Percentiles rank a stretch among this genome's conserved stretches.
phyloP scores from a whole-genome alignment of 345 rosid genomes.

The Eucalyptus victrix region DNA sequence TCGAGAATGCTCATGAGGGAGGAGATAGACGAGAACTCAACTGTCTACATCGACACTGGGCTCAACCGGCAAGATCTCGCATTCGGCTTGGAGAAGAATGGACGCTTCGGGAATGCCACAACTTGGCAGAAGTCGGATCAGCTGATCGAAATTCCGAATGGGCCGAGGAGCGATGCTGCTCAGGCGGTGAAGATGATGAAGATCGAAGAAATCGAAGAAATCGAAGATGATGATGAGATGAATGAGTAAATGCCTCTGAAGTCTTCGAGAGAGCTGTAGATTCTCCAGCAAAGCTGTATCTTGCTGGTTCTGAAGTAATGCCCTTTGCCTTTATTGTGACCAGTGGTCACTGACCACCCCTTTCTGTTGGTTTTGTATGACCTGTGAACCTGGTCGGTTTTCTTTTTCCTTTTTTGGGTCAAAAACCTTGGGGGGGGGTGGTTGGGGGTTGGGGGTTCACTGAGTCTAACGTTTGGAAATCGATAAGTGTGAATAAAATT shows the following conservation, averaged over 20 bases:
- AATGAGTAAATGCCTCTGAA: too few relatives aligned
- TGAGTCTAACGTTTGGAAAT: too few relatives aligned
- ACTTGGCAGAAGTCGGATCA: constrained; percentile 66
- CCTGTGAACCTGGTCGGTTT: too few relatives aligned
- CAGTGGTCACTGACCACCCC: neutral
- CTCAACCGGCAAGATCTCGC: constrained; percentile 18
- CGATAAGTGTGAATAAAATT: fast-evolving
- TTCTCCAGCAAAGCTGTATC: too few relatives aligned
- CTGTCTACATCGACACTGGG: constrained; percentile 62
- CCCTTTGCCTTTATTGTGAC: neutral
- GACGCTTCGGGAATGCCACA: constrained; percentile 62
- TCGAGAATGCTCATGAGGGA: constrained; percentile 76
- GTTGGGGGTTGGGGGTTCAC: too few relatives aligned
- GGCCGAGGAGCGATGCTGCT: constrained; percentile 39
- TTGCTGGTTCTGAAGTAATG: neutral
- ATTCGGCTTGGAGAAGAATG: constrained; percentile 62
- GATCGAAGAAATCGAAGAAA: constrained; percentile 35
- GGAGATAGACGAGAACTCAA: constrained; percentile 82
- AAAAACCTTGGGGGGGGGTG: too few relatives aligned
- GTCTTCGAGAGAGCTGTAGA: too few relatives aligned
- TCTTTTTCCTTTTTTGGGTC: too few relatives aligned
- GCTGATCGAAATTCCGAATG: constrained; percentile 38
- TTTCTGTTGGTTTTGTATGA: too few relatives aligned
- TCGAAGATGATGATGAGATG: constrained; percentile 46
- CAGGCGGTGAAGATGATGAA: constrained; percentile 89